Base-by-base conservation (phyloP, 2,329 filamentous ascomycete genomes). In the Coniochaeta prunicola region DNA sequence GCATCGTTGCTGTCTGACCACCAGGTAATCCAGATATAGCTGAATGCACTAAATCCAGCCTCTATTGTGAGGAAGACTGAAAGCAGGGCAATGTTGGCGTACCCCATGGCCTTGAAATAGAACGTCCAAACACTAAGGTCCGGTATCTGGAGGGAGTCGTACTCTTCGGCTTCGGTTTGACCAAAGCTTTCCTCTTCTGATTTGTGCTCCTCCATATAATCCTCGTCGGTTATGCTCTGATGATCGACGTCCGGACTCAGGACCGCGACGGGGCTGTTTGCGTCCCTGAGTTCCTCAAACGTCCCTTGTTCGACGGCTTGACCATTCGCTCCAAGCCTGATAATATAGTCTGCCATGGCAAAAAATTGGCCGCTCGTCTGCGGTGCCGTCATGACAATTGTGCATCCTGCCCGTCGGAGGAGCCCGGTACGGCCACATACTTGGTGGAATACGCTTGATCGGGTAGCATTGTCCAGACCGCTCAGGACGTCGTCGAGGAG, bases 401-500 rank as follows among this genome's bases (percentile, higher is more conserved):
- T 36, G 34, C 34, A 36, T 4, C 12, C 34, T 15, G 12, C 12
- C 7, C 34, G 34, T 9, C 34, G 34, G 34, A 36, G 12, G 13
- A 36, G 34, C 13, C 34, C 34, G 34, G 7, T 19, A 21, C 42
- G 42, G n/a, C 42, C 42, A 48, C 42, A 48, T 6, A 48, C 42
- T 3, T 21, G 4, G 19, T 48, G 19, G 42, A 48, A 48, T 21
- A 48, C 42, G 4, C n/a, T 48, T 15, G 8, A 15, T 9, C 42
- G 42, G 24, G 42, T 48, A 5, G 42, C 40, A 48, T 48, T 48
- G 42, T 48, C 42, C 1, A 77, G 62, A 0, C 72, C 73, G 50
- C 71, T 73, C 17, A 76, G 71, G 4, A 76, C 60, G 57, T 76
- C 73, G 26, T 76, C 74, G 4, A 76, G 68, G 0, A 76, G 42